Conservation (phyloP, 2,329 filamentous ascomycete species). For the Aspergillus quadricinctus region DNA sequence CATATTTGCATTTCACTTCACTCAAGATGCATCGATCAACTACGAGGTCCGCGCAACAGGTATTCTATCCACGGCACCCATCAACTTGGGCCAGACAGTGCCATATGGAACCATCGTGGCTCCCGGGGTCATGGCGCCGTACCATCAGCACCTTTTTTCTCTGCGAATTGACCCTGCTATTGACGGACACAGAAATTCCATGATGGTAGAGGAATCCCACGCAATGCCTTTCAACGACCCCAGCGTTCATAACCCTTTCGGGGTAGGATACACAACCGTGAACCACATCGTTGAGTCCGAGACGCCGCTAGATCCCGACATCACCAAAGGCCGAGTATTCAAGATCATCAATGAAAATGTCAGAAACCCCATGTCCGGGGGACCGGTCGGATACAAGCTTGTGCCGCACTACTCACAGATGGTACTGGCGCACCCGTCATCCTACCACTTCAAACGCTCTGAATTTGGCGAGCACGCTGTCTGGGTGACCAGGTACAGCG, state of each 20-base stretch:
- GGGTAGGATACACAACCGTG: constrained; percentile 46
- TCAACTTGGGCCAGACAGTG: constrained; percentile 30
- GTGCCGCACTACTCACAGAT: constrained; percentile 51
- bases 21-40: constrained; percentile 37
- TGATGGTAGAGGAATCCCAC: constrained; percentile 52
- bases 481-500: constrained; percentile 50
- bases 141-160: constrained; percentile 44
- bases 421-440: constrained; percentile 49
- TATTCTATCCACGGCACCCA: constrained; percentile 40
- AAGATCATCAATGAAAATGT: constrained; percentile 53
- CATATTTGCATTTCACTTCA: constrained; percentile 42
- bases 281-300: constrained; percentile 41
- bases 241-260: constrained; percentile 45
- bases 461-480: constrained; percentile 50
- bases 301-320: constrained; percentile 40
- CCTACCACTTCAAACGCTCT: constrained; percentile 46
- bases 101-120: constrained; percentile 39
- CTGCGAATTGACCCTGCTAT: constrained; percentile 44
- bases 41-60: constrained; percentile 46
- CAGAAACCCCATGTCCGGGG: constrained; percentile 49
- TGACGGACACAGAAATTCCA: constrained; percentile 41
- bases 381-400: constrained; percentile 53
- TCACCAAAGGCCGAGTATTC: constrained; percentile 45
- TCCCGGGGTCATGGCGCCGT: constrained; percentile 40
- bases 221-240: constrained; percentile 50